These are phyloP conservation scores for Coffea eugenioides DNA, from an alignment of 257 asterid genomes.

Conservation along the genomic window DNA sequence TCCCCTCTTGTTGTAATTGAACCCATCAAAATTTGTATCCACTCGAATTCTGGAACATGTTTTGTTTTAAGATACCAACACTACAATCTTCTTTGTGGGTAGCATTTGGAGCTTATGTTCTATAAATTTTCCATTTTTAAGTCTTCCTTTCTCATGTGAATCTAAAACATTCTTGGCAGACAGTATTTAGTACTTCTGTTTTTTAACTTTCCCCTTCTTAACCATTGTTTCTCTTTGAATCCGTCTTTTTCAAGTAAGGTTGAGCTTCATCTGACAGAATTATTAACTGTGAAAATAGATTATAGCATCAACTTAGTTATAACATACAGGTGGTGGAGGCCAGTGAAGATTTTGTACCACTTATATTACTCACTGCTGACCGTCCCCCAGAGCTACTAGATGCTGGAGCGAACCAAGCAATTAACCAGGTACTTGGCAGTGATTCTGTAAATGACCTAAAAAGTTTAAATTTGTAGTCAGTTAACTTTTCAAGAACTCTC, in stretches of 20 bases:
- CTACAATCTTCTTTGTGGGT: background rate
- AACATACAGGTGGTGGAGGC: constrained; percentile 90
- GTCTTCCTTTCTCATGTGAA: too few species aligned
- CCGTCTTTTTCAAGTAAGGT: background rate
- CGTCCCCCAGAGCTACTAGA: constrained; percentile 96
- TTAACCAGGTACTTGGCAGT: constrained; percentile 59
- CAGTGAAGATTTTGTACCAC: constrained; percentile 86
- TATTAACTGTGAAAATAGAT: background rate
- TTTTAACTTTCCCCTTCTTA: background rate
- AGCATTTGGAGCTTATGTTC: background rate
- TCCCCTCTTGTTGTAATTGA: background rate
- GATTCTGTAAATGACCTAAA: background rate
- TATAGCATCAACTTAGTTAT: background rate
- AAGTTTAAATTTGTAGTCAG: background rate
- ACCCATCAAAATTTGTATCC: background rate
- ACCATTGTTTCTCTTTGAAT: too few species aligned
- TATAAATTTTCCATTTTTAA: too few species aligned
- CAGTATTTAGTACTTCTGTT: background rate
- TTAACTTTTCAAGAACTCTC: background rate
- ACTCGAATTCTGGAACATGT: background rate
- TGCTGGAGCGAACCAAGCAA: constrained; percentile 98
- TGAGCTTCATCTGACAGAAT: background rate
- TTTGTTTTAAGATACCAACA: background rate
- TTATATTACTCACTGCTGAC: constrained; percentile 87
- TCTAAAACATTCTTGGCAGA: background rate